Conservation (phyloP, 2,329 filamentous ascomycete species). For the Botrytis sinoallii region DNA sequence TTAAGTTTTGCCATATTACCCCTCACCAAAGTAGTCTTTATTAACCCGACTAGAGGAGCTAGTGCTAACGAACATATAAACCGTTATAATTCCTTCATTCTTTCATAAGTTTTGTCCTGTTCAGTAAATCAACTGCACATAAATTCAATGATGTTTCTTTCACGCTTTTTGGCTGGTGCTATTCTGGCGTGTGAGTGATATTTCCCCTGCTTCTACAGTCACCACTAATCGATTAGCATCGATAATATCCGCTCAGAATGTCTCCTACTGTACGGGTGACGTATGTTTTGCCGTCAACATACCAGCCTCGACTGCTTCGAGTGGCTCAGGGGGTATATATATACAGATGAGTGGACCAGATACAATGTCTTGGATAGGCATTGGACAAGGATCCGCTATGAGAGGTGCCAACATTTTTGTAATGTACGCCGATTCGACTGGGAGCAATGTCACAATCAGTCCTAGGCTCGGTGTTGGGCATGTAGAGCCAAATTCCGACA, state of each 20-base stretch:
- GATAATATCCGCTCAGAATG: slow-evolving; percentile 25
- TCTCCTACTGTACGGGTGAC: slow-evolving; percentile 25
- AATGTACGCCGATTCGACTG: slow-evolving; percentile 50
- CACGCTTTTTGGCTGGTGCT: neutral
- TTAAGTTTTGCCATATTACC: neutral
- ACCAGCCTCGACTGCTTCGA: slow-evolving; percentile 49
- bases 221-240: slow-evolving; percentile 22
- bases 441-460: slow-evolving; percentile 56
- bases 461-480: slow-evolving; percentile 48
- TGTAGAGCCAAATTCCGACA: slow-evolving; percentile 43
- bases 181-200: slow-evolving; percentile 9
- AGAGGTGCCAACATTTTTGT: slow-evolving; percentile 56
- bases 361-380: slow-evolving; percentile 51
- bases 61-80: neutral
- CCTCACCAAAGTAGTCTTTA: neutral
- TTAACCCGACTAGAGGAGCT: neutral
- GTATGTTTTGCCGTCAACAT: slow-evolving; percentile 51
- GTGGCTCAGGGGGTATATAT: slow-evolving; percentile 53
- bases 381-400: slow-evolving; percentile 56
- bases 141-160: neutral
- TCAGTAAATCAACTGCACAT: neutral
- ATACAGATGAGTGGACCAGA: slow-evolving; percentile 55
- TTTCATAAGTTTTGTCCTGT: neutral
- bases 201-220: neutral
- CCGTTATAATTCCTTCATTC: neutral